Evolutionary conservation across 352 stramenopile species (phyloP).

Genomic region (Globisporangium emineosum): DNA sequence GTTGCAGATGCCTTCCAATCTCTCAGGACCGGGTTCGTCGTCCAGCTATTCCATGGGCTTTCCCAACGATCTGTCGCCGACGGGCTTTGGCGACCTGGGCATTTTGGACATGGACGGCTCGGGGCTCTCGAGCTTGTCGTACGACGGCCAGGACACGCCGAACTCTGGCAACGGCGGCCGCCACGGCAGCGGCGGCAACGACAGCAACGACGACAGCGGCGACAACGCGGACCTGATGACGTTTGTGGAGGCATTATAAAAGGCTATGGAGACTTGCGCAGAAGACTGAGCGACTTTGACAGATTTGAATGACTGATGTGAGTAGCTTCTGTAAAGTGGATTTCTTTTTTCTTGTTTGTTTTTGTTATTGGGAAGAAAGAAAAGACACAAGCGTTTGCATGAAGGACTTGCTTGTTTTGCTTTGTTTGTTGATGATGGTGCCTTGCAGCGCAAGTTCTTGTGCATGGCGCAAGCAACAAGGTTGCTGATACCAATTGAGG

Average conservation of each 20-base stretch:
- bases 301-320: neutral
- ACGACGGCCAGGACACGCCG: slow-evolving; percentile 35
- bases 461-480: neutral
- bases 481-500: no score
- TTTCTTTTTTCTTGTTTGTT: neutral
- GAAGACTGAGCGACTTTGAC: neutral
- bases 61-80: slow-evolving; percentile 57
- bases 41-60: slow-evolving; percentile 57
- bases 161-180: slow-evolving; percentile 26
- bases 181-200: slow-evolving; percentile 23
- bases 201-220: slow-evolving; percentile 32
- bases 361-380: neutral
- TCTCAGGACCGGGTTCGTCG: slow-evolving; percentile 29
- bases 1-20: slow-evolving; percentile 55
- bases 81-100: slow-evolving; percentile 62
- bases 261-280: neutral
- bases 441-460: no score
- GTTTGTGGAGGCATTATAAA: slow-evolving; percentile 67
- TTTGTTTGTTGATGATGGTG: neutral
- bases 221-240: slow-evolving; percentile 68
- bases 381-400: neutral
- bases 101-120: slow-evolving; percentile 73
- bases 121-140: slow-evolving; percentile 29
- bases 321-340: neutral
- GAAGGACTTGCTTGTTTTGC: neutral